Conservation (phyloP, 108 stramenopile genomes). For the Cyclotella distinguenda region DNA sequence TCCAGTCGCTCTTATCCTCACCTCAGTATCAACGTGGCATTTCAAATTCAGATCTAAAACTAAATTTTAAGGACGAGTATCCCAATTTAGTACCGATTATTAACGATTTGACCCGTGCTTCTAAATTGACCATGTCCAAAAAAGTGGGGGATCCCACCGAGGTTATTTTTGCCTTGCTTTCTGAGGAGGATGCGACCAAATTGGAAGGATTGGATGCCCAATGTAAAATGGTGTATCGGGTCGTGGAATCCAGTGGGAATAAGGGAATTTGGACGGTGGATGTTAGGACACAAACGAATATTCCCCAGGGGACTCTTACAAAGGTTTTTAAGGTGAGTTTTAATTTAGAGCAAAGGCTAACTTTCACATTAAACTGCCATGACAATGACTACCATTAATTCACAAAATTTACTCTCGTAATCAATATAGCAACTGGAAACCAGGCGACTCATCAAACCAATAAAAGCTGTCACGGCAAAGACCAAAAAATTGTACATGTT, state of each 20-base stretch:
- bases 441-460: constrained; percentile 91
- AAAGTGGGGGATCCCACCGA: constrained; percentile 40
- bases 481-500: constrained; percentile 98
- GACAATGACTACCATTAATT: background rate
- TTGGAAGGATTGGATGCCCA: constrained; percentile 76
- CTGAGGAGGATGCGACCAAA: constrained; percentile 66
- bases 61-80: constrained; percentile 54
- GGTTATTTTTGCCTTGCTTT: constrained; percentile 71
- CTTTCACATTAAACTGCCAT: too few relatives aligned
- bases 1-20: constrained; percentile 54
- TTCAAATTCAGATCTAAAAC: constrained; percentile 70
- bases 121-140: constrained; percentile 76
- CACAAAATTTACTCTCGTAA: background rate
- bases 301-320: constrained; percentile 88
- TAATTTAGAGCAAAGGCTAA: background rate
- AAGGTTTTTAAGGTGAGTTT: constrained; percentile 86
- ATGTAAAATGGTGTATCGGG: constrained; percentile 90
- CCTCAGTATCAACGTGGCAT: constrained; percentile 56
- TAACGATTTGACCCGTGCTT: constrained; percentile 67
- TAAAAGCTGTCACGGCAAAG: constrained; percentile 94
- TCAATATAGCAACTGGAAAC: constrained; percentile 65
- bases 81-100: constrained; percentile 65
- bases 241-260: constrained; percentile 87
- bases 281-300: constrained; percentile 85
- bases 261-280: constrained; percentile 98